Base-by-base conservation (phyloP, 805 yeast species). In the Sugiyamaella chiloensis region DNA sequence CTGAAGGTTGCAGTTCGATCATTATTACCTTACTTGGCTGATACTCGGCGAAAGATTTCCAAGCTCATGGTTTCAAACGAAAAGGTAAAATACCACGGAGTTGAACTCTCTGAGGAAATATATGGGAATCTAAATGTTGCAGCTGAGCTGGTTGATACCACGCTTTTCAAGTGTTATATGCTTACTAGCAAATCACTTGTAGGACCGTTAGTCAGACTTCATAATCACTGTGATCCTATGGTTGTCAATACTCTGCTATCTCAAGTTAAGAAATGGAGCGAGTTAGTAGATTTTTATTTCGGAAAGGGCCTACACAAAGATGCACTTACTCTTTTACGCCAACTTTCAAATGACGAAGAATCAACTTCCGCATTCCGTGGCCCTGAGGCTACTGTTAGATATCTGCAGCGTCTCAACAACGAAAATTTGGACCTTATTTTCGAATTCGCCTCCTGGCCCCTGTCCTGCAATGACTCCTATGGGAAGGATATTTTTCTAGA, bases 141-240 rank as follows among this genome's bases (percentile, higher is more conserved):
- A 6, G 75, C 77, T 0, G 59, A 58, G 4, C 50, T 75, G 1
- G 76, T 93, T 1, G 99, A 91, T 60, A 85, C 96, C 0, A 74
- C 87, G 0, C 70, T 93, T 16, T 87, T 91, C 58, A 71, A 79
- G 44, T 79, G 93, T 51, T 91, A 93, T 60, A 70, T 80, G 49
- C 61, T 79, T n/a, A 78, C 79, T 24, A 79, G 79, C 46, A 85
- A 87, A 0, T 75, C 83, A 52, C 71, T 91, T 61, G 75, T 91
- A 11, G 96, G 91, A 0, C 93, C 98, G 0, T 75, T 91, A 17
- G 71, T 91, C 4, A 72, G 98, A 42, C 74, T 88, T 1, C 76
- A 79, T 23, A 93, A 90, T 62, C 70, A 73, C 55, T 88, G 97
- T 67, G 82, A 83, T 56, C 74, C 83, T 3, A 68, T 71, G 1